phyloP scores from a whole-genome alignment of 495 filamentous ascomycete species.

The Penicillium simplicissimum region DNA sequence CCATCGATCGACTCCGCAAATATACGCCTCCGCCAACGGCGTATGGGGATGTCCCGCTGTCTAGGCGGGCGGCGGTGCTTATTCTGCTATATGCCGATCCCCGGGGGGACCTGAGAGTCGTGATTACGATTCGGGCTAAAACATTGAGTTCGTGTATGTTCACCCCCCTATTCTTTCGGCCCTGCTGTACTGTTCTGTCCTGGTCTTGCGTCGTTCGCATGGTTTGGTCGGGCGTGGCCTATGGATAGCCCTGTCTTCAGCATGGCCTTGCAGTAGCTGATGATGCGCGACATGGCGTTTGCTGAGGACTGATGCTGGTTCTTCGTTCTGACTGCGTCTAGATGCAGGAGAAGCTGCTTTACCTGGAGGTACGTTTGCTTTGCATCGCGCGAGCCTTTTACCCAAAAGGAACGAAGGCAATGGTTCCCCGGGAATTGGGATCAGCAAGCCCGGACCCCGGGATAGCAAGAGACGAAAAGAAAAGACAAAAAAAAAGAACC shows the following conservation, averaged over 20 bases:
- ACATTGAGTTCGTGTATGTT: constrained; percentile 62
- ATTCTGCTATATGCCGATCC: constrained; percentile 82
- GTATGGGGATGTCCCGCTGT: constrained; percentile 66
- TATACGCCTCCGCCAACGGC: constrained; percentile 62
- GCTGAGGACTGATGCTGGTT: constrained; percentile 16
- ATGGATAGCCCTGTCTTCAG: constrained; percentile 8
- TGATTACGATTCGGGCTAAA: constrained; percentile 82
- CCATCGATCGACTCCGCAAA: constrained; percentile 71
- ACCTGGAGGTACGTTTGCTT: constrained; percentile 67
- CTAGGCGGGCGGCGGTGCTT: constrained; percentile 77
- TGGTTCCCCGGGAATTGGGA: background rate
- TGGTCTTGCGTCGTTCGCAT: background rate
- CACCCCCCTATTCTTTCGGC: background rate
- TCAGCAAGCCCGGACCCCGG: background rate
- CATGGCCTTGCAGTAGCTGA: background rate
- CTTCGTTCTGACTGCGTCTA: constrained; percentile 13
- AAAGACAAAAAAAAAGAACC: background rate
- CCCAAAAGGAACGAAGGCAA: constrained; percentile 2
- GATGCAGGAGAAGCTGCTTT: constrained; percentile 81
- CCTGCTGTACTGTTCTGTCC: background rate
- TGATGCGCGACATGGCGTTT: constrained; percentile 29
- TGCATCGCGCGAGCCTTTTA: background rate
- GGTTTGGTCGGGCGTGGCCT: background rate
- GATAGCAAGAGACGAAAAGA: background rate
- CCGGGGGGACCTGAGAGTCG: constrained; percentile 72